Evolutionary conservation across 352 stramenopile genomes (phyloP), one percentile per base, ranked within the genome.

Genomic region (Globisporangium cederbergense): DNA sequence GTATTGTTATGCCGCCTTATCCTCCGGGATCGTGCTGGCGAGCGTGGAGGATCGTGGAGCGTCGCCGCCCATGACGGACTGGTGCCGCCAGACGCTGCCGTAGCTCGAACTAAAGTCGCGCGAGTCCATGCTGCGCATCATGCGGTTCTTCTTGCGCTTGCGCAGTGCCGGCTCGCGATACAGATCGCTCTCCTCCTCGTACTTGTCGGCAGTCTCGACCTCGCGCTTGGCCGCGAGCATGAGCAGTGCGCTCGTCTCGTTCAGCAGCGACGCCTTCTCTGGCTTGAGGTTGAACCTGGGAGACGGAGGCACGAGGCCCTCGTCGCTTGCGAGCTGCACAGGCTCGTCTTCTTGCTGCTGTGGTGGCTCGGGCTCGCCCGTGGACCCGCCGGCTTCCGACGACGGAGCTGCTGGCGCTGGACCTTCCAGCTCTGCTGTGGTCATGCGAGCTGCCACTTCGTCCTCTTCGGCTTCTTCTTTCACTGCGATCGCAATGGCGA

Each of bases 141-240:
- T 32, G 30, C 50, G 63, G 14, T 16, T 62, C 49, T 75, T 71
- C 40, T 70, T 70, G 57, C 57, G 64, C 25, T 65, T 60, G 18
- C 84, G 80, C 34, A 93, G 71, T 22, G 84, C 82, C 38, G 84
- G 84, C 43, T 89, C 84, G 50, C 84, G 79, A 58, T 93, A 93
- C 58, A 85, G 52, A 50, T 93, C 82, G 66, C 80, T 90, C 56
- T 85, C 83, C 34, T 88, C 74, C 13, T 81, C 73, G 20, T 60
- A 68, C n/a, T 54, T 67, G 0, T 52, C 50, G 10, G 70, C 52
- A 0, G 68, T 64, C 8, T 71, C 70, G 25, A 57, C 49, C 52
- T 83, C 76, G 67, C 66, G 79, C 53, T 51, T 78, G 3, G 62
- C 76, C 18, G 68, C 66, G 43, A 79, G 67, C 43, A 79, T 49